Base-by-base conservation (phyloP, 257 asterid species). In the Forsythia viridissima region DNA sequence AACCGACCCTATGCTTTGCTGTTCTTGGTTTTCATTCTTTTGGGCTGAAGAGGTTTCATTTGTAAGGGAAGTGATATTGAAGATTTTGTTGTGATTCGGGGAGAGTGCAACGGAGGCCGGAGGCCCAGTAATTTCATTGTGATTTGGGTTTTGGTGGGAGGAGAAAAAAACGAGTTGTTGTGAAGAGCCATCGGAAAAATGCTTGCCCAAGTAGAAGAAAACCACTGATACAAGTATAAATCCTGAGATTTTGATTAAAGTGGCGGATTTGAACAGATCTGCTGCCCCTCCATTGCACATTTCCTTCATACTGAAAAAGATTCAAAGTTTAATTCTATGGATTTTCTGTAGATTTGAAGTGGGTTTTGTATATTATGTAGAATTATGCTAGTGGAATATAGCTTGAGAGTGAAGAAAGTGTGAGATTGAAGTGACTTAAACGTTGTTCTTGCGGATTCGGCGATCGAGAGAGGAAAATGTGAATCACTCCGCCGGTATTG, bases 1-100 rank as follows among this genome's bases (percentile, higher is more conserved):
- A 8, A 63, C 38, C 24, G 70, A 21, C 10, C 12, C 67, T n/a
- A 10, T 59, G 36, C 36, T 48, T 48, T 13, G n/a, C n/a, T 48
- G n/a, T 48, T 48, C 36, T 59, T 21, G 21, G 24, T 59, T 59
- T 20, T 18, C 34, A 59, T 59, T 59, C 2, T 8, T 57, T 59
- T 20, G 67, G 67, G 8, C 11, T 24, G 70, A 63, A 70, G 86
- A 80, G 63, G 90, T 86, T 10, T 75, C 89, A 46, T 90, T 89
- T 20, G 84, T 42, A n/a, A 89, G 34, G 10, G 93, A 75, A 1
- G 90, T 77, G 30, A 88, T 68, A 77, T 90, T 88, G 48, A 88
- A 77, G 16, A 88, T 77, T 51, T 86, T 85, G 83, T 88, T 84
- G 80, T 81, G 77, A 84, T 93, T 88, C 42, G 94, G 86, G 75